Evolutionary conservation across 495 filamentous ascomycete genomes (phyloP), one percentile per base, ranked within the genome.

Genomic region (Patellaria atrata): DNA sequence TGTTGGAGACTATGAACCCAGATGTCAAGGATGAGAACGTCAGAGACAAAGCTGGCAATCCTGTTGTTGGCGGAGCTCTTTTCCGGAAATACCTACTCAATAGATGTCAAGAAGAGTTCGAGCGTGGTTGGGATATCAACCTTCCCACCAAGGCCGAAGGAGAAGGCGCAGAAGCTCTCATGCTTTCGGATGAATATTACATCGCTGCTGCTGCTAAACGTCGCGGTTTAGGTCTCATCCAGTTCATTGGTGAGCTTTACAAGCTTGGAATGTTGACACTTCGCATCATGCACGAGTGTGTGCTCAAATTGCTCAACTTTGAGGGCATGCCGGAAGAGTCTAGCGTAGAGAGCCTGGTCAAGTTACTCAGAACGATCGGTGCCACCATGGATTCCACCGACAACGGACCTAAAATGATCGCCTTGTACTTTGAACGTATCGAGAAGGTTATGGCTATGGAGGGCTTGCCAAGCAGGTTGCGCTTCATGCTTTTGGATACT

Each of bases 271-370:
- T 99, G 89, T 70, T 99, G 58, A 99, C 89, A 30, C 80, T 93
- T 55, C 82, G 85, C 58, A 96, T 97, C 63, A 97, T 99, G 89
- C 91, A 96, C 63, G 84, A 94, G 62, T 99, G 89, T 68, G 82
- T 96, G 9, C 76, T 81, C 65, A 93, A 93, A 59, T 67, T 96
- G 34, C 82, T 96, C 34, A 87, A 99, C 58, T 94, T 91, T 58
- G 75, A 86, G 47, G 91, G 84, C 38, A 57, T 82, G 41, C 89
- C 89, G 12, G 89, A 99, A 48, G 89, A 96, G 57, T 81, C 85
- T 16, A 87, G 94, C 50, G 79, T 96, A 13, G 89, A 99, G 67
- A 86, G 79, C 50, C 73, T 99, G 56, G 80, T 75, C 41, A 94
- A 86, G 57, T 70, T 99, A 21, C 67, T 99, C 23, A 76, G 77